Conservation (phyloP, 495 filamentous ascomycete species). For the Physcia stellaris region DNA sequence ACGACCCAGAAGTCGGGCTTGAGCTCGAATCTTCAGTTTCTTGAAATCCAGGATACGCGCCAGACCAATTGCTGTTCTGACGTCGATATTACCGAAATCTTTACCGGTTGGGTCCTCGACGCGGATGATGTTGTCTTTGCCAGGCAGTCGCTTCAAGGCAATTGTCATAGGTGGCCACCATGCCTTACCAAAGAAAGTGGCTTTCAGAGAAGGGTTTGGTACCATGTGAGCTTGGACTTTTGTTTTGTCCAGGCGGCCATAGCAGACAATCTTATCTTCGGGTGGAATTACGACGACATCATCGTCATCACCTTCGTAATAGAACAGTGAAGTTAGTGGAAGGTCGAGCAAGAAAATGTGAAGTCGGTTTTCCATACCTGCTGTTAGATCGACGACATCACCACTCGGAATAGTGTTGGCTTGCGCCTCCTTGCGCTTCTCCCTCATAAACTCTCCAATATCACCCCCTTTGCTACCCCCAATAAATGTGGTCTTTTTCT, state of each 20-base stretch:
- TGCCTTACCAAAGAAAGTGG: slow-evolving; percentile 25
- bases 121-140: slow-evolving; percentile 45
- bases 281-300: slow-evolving; percentile 29
- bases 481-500: slow-evolving; percentile 26
- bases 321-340: too few species aligned
- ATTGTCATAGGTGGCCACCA: slow-evolving; percentile 67
- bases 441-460: slow-evolving; percentile 50
- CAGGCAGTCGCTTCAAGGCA: slow-evolving; percentile 39
- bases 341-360: too few species aligned
- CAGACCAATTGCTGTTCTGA: slow-evolving; percentile 50
- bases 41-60: slow-evolving; percentile 55
- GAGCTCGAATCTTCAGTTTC: slow-evolving; percentile 45
- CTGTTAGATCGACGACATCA: slow-evolving; percentile 53
- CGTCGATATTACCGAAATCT: slow-evolving; percentile 63
- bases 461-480: slow-evolving; percentile 37
- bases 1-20: slow-evolving; percentile 50
- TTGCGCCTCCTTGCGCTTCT: slow-evolving; percentile 33
- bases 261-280: slow-evolving; percentile 60
- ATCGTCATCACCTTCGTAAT: slow-evolving; percentile 43
- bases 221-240: slow-evolving; percentile 54
- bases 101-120: slow-evolving; percentile 56
- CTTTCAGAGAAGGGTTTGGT: slow-evolving; percentile 46
- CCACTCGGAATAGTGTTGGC: slow-evolving; percentile 19
- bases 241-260: slow-evolving; percentile 61
- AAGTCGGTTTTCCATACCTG: too few species aligned